A percentile compares a stretch with the other conserved stretches of the same genome.
These are phyloP conservation scores for Candida smagusa DNA, from an alignment of 1,139 yeast species.

Conservation along the genomic window DNA sequence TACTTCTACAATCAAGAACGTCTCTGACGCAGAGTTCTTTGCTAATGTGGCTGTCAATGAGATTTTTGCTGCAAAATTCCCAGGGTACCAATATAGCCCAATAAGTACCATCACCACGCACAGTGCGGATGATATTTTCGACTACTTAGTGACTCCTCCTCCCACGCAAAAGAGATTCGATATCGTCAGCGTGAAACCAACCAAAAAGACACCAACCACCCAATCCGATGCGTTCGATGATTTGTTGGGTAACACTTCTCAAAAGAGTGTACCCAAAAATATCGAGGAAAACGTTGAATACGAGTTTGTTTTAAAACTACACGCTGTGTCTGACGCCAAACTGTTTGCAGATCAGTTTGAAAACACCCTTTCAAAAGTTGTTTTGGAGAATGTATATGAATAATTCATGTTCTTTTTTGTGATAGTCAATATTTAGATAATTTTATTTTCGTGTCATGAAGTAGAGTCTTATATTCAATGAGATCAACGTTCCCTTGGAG, in stretches of 20 bases:
- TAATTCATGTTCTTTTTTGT: too few species aligned
- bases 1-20: conserved; percentile 4
- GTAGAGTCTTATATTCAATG: too few species aligned
- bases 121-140: conserved; percentile 57
- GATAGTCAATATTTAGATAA: too few species aligned
- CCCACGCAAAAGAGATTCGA: conserved; percentile 58
- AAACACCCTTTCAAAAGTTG: conserved; percentile 4
- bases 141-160: conserved; percentile 58
- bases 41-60: conserved; percentile 31
- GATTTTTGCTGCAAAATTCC: conserved; percentile 42
- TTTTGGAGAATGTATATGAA: too few species aligned
- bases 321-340: conserved; percentile 34
- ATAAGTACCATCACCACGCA: conserved; percentile 14
- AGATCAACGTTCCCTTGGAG: too few species aligned
- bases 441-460: too few species aligned
- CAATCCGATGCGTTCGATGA: conserved; percentile 33
- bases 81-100: conserved; percentile 41
- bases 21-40: conserved; percentile 20
- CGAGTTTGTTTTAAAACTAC: conserved; percentile 42
- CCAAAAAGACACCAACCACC: not conserved
- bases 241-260: conserved; percentile 37
- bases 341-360: conserved; percentile 35
- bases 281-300: conserved; percentile 19
- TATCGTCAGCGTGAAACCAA: conserved; percentile 19
- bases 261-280: not conserved